Conservation (phyloP, 495 filamentous ascomycete species). For the Aspergillus indologenus region DNA sequence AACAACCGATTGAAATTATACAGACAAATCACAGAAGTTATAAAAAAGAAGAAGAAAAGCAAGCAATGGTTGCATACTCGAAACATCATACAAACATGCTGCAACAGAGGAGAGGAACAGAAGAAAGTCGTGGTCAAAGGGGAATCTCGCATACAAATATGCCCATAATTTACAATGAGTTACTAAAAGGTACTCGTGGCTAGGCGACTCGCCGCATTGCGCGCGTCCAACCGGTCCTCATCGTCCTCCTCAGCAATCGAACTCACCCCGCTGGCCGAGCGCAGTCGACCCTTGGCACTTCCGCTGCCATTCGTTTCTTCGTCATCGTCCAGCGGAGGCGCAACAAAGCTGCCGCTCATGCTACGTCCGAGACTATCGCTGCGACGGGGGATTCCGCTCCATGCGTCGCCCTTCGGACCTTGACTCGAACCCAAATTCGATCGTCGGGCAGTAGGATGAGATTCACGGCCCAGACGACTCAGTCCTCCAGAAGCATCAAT, state of each 20-base stretch:
- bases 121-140: slow-evolving; percentile 15
- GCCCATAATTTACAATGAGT: slow-evolving; percentile 27
- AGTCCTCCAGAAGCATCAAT: slow-evolving; percentile 90
- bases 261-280: slow-evolving; percentile 59
- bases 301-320: slow-evolving; percentile 41
- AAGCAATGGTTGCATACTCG: neutral
- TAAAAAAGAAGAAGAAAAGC: no score
- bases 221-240: slow-evolving; percentile 89
- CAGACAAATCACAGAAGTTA: no score
- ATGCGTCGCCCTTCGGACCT: slow-evolving; percentile 93
- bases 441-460: slow-evolving; percentile 72
- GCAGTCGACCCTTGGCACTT: slow-evolving; percentile 48
- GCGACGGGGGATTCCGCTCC: slow-evolving; percentile 89
- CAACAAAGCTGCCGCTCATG: slow-evolving; percentile 66
- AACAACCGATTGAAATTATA: neutral
- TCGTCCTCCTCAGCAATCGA: slow-evolving; percentile 79
- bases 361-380: slow-evolving; percentile 72
- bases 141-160: slow-evolving; percentile 27
- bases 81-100: neutral
- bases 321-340: slow-evolving; percentile 37
- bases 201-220: slow-evolving; percentile 89
- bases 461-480: slow-evolving; percentile 81
- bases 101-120: slow-evolving; percentile 5
- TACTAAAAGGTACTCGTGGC: slow-evolving; percentile 85
- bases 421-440: slow-evolving; percentile 79